Evolutionary conservation across 2,329 filamentous ascomycete genomes (phyloP).

Genomic region (Dactylellina sp.): DNA sequence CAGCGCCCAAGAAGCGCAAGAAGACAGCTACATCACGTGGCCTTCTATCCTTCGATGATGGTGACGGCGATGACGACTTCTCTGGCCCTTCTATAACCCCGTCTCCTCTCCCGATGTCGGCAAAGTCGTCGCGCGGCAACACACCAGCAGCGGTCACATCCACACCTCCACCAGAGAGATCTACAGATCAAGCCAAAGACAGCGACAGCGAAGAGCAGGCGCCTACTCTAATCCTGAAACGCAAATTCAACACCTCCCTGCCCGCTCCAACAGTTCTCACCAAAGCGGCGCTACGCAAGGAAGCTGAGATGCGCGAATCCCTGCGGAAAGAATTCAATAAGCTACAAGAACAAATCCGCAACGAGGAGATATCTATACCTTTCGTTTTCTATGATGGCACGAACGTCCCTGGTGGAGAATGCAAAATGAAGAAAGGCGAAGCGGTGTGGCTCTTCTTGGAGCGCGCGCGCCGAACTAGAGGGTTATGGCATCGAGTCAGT

Average conservation of each 20-base stretch:
- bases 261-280: constrained; percentile 79
- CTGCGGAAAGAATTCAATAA: constrained; percentile 82
- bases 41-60: constrained; percentile 54
- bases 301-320: constrained; percentile 80
- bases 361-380: constrained; percentile 87
- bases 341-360: constrained; percentile 87
- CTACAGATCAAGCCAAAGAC: constrained; percentile 55
- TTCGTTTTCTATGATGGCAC: constrained; percentile 98
- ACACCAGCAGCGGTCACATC: constrained; percentile 32
- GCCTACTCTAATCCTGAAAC: constrained; percentile 1
- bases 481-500: constrained; percentile 90
- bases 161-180: constrained; percentile 37
- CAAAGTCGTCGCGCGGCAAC: constrained; percentile 42
- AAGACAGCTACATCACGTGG: constrained; percentile 52
- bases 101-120: constrained; percentile 44
- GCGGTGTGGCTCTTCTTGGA: constrained; percentile 93
- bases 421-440: constrained; percentile 92
- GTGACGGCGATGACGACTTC: constrained; percentile 40
- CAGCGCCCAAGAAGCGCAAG: constrained; percentile 56
- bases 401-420: constrained; percentile 78
- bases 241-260: constrained; percentile 66
- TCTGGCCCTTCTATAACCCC: constrained; percentile 44
- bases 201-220: constrained; percentile 57
- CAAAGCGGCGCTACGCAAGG: constrained; percentile 79
- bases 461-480: constrained; percentile 70